These are phyloP conservation scores for Lanmaoa pseudosensibilis DNA, from an alignment of 768 basidiomycete species.

Conservation along the genomic window DNA sequence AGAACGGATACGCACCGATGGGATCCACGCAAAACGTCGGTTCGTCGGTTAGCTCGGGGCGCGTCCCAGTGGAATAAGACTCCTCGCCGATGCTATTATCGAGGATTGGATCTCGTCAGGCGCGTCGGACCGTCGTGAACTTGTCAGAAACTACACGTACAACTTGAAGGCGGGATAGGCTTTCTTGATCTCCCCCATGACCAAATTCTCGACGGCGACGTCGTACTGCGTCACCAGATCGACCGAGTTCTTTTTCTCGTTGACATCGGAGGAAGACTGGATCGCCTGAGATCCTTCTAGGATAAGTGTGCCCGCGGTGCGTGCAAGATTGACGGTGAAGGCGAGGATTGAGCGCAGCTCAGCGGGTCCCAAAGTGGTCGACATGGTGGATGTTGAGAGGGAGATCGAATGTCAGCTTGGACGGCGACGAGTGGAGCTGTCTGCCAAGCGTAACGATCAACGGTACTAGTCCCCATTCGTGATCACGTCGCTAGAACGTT, in stretches of 20 bases:
- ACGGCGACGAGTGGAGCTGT: neutral
- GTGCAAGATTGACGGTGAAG: constrained; percentile 72
- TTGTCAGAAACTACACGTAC: constrained; percentile 49
- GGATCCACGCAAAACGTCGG: constrained; percentile 98
- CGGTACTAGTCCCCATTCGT: neutral
- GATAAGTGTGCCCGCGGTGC: constrained; percentile 72
- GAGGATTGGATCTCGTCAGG: neutral
- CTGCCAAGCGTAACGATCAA: neutral
- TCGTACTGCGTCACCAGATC: constrained; percentile 97
- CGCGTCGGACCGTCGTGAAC: neutral
- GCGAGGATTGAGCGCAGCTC: constrained; percentile 62
- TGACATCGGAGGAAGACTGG: constrained; percentile 54
- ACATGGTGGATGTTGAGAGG: constrained; percentile 28
- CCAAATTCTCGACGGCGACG: constrained; percentile 84
- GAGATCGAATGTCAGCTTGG: neutral
- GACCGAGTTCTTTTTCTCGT: constrained; percentile 91
- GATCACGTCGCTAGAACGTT: neutral
- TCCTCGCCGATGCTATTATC: constrained; percentile 86
- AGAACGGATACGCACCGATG: constrained; percentile 57
- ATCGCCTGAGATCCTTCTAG: constrained; percentile 77
- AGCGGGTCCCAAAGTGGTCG: constrained; percentile 30
- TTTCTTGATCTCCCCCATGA: constrained; percentile 62
- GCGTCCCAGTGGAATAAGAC: constrained; percentile 76
- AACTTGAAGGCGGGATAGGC: constrained; percentile 79
- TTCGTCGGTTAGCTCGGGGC: constrained; percentile 71